Evolutionary conservation across 2,329 filamentous ascomycete species (phyloP).

Genomic region (Magnaporthiopsis poae): DNA sequence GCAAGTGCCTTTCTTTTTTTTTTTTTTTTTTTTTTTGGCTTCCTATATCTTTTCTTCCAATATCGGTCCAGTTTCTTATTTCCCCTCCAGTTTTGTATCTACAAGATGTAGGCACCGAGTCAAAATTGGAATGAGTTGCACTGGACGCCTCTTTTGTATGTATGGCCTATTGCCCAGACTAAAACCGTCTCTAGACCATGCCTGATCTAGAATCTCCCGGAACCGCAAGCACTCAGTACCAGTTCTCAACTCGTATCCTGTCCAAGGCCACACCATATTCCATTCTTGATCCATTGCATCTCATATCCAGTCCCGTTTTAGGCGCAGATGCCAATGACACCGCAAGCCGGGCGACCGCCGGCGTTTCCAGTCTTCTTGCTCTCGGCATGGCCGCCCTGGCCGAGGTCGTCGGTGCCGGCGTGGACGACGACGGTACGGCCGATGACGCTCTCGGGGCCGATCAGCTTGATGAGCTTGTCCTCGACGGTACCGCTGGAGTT

Average conservation of each 20-base stretch:
- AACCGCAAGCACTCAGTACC: background rate
- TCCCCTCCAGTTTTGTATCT: too few relatives aligned
- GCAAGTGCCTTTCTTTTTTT: too few relatives aligned
- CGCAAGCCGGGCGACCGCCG: slow-evolving; percentile 84
- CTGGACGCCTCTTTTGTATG: background rate
- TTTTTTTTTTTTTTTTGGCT: too few relatives aligned
- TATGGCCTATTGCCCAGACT: background rate
- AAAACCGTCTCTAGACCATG: background rate
- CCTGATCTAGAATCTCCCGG: background rate
- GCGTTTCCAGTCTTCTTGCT: slow-evolving; percentile 98
- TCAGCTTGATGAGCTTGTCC: slow-evolving; percentile 86
- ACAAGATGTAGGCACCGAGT: background rate
- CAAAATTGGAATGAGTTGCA: background rate
- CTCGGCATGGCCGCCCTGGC: slow-evolving; percentile 83
- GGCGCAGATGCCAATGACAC: slow-evolving; percentile 81
- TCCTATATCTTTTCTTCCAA: too few relatives aligned
- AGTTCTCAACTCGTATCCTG: background rate
- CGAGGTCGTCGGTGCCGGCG: slow-evolving; percentile 90
- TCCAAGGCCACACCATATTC: background rate
- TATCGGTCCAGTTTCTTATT: too few relatives aligned
- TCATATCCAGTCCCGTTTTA: slow-evolving; percentile 31
- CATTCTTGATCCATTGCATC: background rate
- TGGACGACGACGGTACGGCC: slow-evolving; percentile 94
- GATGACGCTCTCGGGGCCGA: slow-evolving; percentile 87
- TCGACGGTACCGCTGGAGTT: slow-evolving; percentile 71